Evolutionary conservation across 1,284 basidiomycete species (phyloP), one percentile per base, ranked within the genome.

Genomic region (Rhodotorula sp.): DNA sequence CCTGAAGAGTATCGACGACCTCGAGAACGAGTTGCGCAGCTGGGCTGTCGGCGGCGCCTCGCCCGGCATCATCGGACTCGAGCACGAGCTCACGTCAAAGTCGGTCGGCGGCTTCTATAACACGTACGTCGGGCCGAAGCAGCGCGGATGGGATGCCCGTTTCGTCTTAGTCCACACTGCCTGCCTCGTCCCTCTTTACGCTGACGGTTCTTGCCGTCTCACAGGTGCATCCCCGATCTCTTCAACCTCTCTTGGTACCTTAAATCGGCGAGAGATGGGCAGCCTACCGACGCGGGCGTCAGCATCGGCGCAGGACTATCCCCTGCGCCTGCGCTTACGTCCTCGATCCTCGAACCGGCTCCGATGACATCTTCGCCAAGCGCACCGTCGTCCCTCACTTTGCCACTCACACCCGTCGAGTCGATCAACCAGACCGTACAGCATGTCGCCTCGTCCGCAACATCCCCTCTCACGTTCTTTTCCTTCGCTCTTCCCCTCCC

Each of bases 81-180:
- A 94, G 80, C 92, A 95, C 80, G 92, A 94, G 80, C 81, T 89
- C n/a, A 85, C 83, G 26, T 81, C 85, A 57, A 77, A 83, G 67
- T 83, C 88, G 30, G 86, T 92, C 51, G 78, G 83, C 57, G 85
- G 86, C 11, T 94, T 92, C 81, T 88, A 89, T 18, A 80, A 83
- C 62, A 80, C 86, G 20, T 93, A 85, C 79, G 86, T 88, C 2
- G 62, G 46, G 3, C 34, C 71, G 31, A 54, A 53, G 22, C 20
- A 53, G 20, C 46, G 73, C 30, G 71, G 71, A 0, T 75, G 70
- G 71, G 64, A 64, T 18, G 58, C 72, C 0, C 55, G 65, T 46
- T 51, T 50, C 46, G 64, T 24, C 11, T 31, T 15, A n/a, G 10
- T 28, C 9, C 20, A n/a, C n/a, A n/a, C n/a, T n/a, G 22, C 10